Percentiles rank a stretch among this genome's conserved stretches.
phyloP scores from a whole-genome alignment of 2,329 filamentous ascomycete genomes.

The Fusarium subtropicale region DNA sequence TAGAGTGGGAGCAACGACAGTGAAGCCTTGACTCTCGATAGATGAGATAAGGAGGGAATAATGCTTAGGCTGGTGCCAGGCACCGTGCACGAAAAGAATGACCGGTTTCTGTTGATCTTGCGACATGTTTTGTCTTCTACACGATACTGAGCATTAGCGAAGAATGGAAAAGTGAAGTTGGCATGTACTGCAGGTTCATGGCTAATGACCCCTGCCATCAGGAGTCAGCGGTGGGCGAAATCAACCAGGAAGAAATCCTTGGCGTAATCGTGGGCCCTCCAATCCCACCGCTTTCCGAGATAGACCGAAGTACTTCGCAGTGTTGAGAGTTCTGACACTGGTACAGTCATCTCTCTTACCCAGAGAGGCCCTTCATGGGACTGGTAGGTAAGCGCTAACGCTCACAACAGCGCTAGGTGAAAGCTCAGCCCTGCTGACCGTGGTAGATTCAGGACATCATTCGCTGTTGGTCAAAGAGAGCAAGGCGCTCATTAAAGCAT shows the following conservation, averaged over 20 bases:
- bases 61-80: conserved; percentile 35
- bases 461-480: neutral
- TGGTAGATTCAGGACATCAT: neutral
- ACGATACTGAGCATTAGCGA: fast-evolving
- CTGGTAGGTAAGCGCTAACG: neutral
- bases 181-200: neutral
- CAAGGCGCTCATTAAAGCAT: neutral
- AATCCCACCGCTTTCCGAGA: neutral
- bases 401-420: neutral
- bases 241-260: neutral
- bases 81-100: conserved; percentile 30
- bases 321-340: neutral
- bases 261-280: neutral
- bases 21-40: conserved; percentile 13
- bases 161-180: neutral
- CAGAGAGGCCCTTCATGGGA: neutral
- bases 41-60: conserved; percentile 24
- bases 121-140: neutral
- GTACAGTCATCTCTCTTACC: neutral
- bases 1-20: conserved; percentile 14
- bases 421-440: neutral
- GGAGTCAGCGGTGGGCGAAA: neutral
- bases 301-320: neutral
- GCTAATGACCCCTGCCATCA: fast-evolving
- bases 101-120: conserved; percentile 10